Percentiles rank a stretch among this genome's conserved stretches.
These are phyloP conservation scores for Diaporthe longicolla DNA, from an alignment of 2,329 filamentous ascomycete genomes.

Conservation along the genomic window DNA sequence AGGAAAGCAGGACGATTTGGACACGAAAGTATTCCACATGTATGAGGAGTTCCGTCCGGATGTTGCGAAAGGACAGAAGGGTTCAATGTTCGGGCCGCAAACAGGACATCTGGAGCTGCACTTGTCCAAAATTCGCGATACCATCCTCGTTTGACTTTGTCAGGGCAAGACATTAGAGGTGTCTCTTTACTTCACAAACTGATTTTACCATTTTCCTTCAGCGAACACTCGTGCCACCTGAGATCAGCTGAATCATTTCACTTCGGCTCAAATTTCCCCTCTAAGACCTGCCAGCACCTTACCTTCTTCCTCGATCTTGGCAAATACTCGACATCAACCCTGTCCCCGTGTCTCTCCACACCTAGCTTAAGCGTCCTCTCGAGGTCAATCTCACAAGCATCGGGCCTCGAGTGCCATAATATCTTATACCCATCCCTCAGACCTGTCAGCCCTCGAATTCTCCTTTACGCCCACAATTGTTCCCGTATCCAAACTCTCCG, in stretches of 20 bases:
- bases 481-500: slow-evolving; percentile 43
- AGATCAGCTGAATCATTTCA: background rate
- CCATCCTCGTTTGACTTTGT: background rate
- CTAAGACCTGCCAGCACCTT: slow-evolving; percentile 44
- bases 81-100: slow-evolving; percentile 42
- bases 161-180: background rate
- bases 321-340: slow-evolving; percentile 43
- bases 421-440: slow-evolving; percentile 46
- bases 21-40: slow-evolving; percentile 39
- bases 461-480: slow-evolving; percentile 43
- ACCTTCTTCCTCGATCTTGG: slow-evolving; percentile 44
- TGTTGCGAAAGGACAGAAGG: slow-evolving; percentile 36
- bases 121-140: slow-evolving; percentile 31
- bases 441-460: slow-evolving; percentile 45
- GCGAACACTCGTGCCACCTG: background rate
- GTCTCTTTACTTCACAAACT: background rate
- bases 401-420: slow-evolving; percentile 42
- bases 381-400: slow-evolving; percentile 45
- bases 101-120: slow-evolving; percentile 38
- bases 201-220: background rate
- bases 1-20: slow-evolving; percentile 38
- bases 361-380: slow-evolving; percentile 43
- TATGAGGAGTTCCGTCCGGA: slow-evolving; percentile 42
- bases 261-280: background rate
- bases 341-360: slow-evolving; percentile 41